Evolutionary conservation across 257 asterid genomes (phyloP).

Genomic region (Plantago elongata): DNA sequence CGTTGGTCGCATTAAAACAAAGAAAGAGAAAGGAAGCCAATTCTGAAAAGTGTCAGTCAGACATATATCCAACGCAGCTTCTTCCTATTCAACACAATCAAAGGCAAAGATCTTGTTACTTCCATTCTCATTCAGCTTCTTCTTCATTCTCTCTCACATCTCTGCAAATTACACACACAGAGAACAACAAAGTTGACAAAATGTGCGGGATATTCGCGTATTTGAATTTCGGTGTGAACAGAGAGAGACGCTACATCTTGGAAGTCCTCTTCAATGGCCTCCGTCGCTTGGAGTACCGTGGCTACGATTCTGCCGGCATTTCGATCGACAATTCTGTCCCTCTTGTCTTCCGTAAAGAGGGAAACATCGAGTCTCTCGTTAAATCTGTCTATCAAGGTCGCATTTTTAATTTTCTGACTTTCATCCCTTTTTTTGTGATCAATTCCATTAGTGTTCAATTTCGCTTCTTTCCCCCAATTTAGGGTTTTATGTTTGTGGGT

Average conservation of each 20-base stretch:
- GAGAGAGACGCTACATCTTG: conserved; percentile 73
- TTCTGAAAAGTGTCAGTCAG: too few species aligned
- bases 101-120: too few species aligned
- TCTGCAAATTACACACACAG: not conserved
- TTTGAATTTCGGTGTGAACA: conserved; percentile 60
- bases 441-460: too few species aligned
- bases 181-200: not conserved
- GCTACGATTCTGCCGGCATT: conserved; percentile 94
- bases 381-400: conserved; percentile 75
- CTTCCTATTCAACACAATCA: too few species aligned
- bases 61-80: too few species aligned
- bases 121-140: too few species aligned
- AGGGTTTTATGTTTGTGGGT: not conserved
- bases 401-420: not conserved
- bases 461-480: too few species aligned
- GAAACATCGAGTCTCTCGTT: conserved; percentile 79
- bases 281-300: conserved; percentile 94
- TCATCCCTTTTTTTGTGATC: not conserved
- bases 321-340: conserved; percentile 48
- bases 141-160: not conserved
- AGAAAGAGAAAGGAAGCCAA: too few species aligned
- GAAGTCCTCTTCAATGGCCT: conserved; percentile 80
- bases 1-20: too few species aligned
- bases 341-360: conserved; percentile 73
- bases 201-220: conserved; percentile 98